Conservation (phyloP, 1,284 basidiomycete species). For the Ustilago lituana region DNA sequence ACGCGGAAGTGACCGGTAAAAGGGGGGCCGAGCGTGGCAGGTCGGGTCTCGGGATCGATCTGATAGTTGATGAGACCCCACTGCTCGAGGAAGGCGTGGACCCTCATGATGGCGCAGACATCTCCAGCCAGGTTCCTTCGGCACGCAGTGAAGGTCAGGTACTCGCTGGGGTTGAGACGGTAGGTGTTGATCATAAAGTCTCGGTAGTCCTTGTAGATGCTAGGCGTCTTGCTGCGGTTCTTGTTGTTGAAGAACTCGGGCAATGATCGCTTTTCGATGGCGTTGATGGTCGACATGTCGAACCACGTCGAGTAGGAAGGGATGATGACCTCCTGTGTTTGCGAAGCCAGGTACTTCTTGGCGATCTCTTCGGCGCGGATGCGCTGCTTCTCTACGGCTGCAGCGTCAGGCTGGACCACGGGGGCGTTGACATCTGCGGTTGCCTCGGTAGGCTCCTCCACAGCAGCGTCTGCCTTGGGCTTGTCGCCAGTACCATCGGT, state of each 20-base stretch:
- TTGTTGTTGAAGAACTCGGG: conserved; percentile 99
- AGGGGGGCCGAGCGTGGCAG: conserved; percentile 91
- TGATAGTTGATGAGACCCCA: conserved; percentile 99
- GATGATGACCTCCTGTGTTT: conserved; percentile 92
- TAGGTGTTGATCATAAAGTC: conserved; percentile 99
- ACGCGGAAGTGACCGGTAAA: conserved; percentile 99
- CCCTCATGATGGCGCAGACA: conserved; percentile 98
- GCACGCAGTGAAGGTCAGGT: conserved; percentile 97
- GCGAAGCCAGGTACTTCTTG: conserved; percentile 90
- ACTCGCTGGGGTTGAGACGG: conserved; percentile 90
- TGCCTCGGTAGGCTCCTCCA: conserved; percentile 78
- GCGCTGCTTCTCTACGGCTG: conserved; percentile 80
- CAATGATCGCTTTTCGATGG: conserved; percentile 88
- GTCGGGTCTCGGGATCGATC: conserved; percentile 96
- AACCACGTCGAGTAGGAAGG: conserved; percentile 99
- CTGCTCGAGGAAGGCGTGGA: conserved; percentile 97
- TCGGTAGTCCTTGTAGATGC: conserved; percentile 98
- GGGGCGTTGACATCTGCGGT: conserved; percentile 73
- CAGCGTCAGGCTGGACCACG: conserved; percentile 72
- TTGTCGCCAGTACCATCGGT: conserved; percentile 42
- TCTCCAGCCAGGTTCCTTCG: conserved; percentile 95
- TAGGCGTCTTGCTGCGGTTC: conserved; percentile 86
- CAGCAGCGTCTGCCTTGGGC: conserved; percentile 67
- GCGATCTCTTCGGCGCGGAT: conserved; percentile 83
- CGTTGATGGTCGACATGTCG: conserved; percentile 90